Evolutionary conservation across 352 stramenopile genomes (phyloP).

Genomic region (Phytophthora melonis): DNA sequence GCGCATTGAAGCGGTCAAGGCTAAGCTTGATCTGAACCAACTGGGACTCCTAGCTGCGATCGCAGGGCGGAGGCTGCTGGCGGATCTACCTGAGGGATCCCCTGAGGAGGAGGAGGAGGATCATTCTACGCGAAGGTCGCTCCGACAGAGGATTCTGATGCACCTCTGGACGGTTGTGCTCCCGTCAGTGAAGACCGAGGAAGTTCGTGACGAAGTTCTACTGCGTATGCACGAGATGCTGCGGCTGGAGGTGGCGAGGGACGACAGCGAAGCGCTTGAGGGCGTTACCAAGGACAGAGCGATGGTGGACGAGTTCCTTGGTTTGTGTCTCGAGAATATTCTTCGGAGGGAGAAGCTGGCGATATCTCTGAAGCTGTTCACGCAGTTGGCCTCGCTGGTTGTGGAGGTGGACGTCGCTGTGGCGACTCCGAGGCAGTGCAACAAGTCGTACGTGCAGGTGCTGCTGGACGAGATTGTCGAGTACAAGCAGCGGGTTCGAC

Average conservation of each 20-base stretch:
- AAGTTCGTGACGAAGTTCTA: slow-evolving; percentile 46
- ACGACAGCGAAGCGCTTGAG: slow-evolving; percentile 5
- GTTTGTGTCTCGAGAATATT: slow-evolving; percentile 41
- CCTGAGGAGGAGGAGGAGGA: background rate
- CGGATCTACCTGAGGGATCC: background rate
- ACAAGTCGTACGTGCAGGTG: slow-evolving; percentile 20
- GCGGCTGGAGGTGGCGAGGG: slow-evolving; percentile 25
- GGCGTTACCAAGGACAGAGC: background rate
- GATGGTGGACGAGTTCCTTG: slow-evolving; percentile 37
- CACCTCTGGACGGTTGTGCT: slow-evolving; percentile 54
- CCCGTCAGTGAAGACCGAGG: slow-evolving; percentile 19
- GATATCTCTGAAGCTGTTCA: slow-evolving; percentile 49
- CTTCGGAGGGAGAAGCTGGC: slow-evolving; percentile 16
- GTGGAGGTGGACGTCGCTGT: slow-evolving; percentile 28
- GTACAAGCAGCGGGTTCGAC: slow-evolving; percentile 34
- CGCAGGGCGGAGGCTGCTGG: slow-evolving; percentile 33
- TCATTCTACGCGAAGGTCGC: background rate
- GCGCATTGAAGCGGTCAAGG: slow-evolving; percentile 31
- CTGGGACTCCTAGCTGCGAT: slow-evolving; percentile 46
- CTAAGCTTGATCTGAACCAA: slow-evolving; percentile 40
- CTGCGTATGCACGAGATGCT: slow-evolving; percentile 51
- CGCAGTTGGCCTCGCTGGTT: slow-evolving; percentile 43
- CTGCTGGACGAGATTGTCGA: slow-evolving; percentile 38
- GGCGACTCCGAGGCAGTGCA: background rate
- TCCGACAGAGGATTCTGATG: slow-evolving; percentile 48